Percentiles rank a stretch among this genome's conserved stretches.
These are phyloP conservation scores for Fusarium clavum DNA, from an alignment of 2,329 filamentous ascomycete species.

Conservation along the genomic window DNA sequence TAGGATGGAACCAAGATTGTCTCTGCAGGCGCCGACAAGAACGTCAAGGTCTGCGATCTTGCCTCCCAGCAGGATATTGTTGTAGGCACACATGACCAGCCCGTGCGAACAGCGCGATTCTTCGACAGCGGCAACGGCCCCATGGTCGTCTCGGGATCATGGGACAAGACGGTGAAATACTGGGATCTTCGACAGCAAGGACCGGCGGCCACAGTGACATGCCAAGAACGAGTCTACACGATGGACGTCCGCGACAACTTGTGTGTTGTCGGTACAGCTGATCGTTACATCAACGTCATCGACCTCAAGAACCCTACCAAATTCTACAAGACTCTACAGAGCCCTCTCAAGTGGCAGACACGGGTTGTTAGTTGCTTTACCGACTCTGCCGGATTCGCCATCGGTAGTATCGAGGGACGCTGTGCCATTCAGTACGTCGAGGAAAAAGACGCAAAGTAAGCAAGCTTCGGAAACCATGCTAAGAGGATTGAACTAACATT, in stretches of 20 bases:
- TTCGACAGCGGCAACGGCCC: constrained; percentile 78
- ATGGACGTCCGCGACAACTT: constrained; percentile 92
- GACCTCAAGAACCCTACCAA: constrained; percentile 88
- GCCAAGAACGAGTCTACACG: constrained; percentile 85
- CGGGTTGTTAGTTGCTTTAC: constrained; percentile 94
- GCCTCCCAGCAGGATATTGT: constrained; percentile 73
- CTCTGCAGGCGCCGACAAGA: constrained; percentile 90
- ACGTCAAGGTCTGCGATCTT: constrained; percentile 88
- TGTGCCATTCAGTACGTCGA: constrained; percentile 99
- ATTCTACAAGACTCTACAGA: constrained; percentile 96
- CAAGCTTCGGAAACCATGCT: constrained; percentile 52
- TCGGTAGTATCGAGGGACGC: constrained; percentile 95
- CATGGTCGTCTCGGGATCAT: constrained; percentile 91
- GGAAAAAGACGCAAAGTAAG: constrained; percentile 86
- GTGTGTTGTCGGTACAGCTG: constrained; percentile 91
- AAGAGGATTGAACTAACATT: constrained; percentile 16
- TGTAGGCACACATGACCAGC: constrained; percentile 86
- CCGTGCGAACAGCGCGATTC: constrained; percentile 82
- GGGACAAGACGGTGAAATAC: constrained; percentile 92
- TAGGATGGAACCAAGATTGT: constrained; percentile 92
- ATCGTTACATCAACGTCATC: constrained; percentile 95
- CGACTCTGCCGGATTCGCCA: constrained; percentile 90
- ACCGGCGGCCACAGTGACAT: constrained; percentile 73
- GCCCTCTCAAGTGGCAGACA: constrained; percentile 98
- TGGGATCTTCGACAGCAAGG: constrained; percentile 79